A percentile compares a stretch with the other conserved stretches of the same genome.
Conservation (phyloP, 345 rosid species). For the Clarkia xantiana region DNA sequence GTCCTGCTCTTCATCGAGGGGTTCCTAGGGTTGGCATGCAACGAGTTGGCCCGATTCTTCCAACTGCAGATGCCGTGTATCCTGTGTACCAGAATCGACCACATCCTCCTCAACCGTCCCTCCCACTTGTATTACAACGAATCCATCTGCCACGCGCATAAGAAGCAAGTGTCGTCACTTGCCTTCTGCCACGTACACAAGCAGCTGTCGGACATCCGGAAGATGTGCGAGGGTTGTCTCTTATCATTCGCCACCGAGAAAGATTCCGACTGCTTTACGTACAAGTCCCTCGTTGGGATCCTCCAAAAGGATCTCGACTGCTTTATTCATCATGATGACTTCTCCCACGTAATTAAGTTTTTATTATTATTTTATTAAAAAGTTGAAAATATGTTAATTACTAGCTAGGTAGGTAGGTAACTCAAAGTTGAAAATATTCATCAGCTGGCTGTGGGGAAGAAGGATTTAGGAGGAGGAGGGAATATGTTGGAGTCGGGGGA, state of each 20-base stretch:
- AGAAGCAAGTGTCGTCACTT: slow-evolving; percentile 56
- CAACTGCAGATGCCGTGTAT: slow-evolving; percentile 70
- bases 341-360: too few relatives aligned
- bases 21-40: slow-evolving; percentile 40
- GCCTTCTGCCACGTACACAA: slow-evolving; percentile 78
- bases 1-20: slow-evolving; percentile 59
- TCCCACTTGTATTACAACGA: slow-evolving; percentile 61
- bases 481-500: background rate
- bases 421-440: too few relatives aligned
- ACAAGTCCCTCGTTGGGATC: slow-evolving; percentile 64
- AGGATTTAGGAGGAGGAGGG: too few relatives aligned
- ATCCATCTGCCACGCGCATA: slow-evolving; percentile 58
- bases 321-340: slow-evolving; percentile 52
- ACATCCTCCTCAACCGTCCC: slow-evolving; percentile 27
- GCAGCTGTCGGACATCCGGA: slow-evolving; percentile 62
- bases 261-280: slow-evolving; percentile 57
- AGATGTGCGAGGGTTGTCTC: slow-evolving; percentile 82
- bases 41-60: slow-evolving; percentile 61
- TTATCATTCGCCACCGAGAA: slow-evolving; percentile 71
- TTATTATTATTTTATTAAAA: too few relatives aligned
- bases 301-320: slow-evolving; percentile 64
- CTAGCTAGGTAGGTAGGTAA: too few relatives aligned
- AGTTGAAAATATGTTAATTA: too few relatives aligned
- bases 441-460: too few relatives aligned
- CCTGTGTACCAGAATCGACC: slow-evolving; percentile 72